A percentile compares a stretch with the other conserved stretches of the same genome.
Conservation (phyloP, 257 asterid species). For the Solanum bulbocastanum region DNA sequence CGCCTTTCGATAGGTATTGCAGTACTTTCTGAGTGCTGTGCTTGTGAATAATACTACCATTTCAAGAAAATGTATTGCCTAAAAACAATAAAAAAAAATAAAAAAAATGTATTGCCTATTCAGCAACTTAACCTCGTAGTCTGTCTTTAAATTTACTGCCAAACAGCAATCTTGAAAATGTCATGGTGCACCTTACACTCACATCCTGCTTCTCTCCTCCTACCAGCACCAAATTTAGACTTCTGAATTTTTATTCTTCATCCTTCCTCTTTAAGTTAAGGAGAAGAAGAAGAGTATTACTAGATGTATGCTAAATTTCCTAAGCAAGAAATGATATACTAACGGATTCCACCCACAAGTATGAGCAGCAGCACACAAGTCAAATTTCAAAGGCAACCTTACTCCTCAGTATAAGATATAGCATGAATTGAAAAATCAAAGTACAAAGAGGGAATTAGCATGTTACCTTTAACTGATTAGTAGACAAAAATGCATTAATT, state of each 20-base stretch:
- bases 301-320: neutral
- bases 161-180: neutral
- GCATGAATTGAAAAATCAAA: neutral
- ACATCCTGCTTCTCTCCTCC: neutral
- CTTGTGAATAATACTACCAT: neutral
- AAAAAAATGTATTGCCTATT: neutral
- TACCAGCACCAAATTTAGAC: neutral
- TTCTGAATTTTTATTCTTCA: neutral
- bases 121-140: neutral
- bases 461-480: conserved; percentile 92
- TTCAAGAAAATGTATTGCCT: neutral
- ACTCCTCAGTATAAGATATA: neutral
- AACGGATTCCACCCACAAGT: neutral
- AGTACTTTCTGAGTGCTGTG: neutral
- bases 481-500: conserved; percentile 70
- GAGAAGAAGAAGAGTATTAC: neutral
- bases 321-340: neutral
- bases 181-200: neutral
- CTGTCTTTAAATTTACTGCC: neutral
- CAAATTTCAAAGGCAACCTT: neutral
- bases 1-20: neutral
- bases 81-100: neutral
- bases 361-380: neutral
- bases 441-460: neutral
- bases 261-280: neutral